phyloP scores from a whole-genome alignment of 805 yeast species.

The Yarrowia divulgata region DNA sequence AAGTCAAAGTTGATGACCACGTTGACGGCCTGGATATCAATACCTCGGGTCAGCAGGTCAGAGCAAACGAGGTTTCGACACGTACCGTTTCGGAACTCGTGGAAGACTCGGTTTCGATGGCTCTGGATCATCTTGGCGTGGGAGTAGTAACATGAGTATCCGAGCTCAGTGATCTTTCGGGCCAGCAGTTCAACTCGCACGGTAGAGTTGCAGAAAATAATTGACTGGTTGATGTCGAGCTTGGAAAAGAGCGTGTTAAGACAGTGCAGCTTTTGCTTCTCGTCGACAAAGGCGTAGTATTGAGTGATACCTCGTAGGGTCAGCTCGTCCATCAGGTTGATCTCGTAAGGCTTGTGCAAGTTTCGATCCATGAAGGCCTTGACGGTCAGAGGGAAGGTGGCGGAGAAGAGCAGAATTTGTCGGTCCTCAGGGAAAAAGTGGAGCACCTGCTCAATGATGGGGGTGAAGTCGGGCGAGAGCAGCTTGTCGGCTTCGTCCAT shows the following conservation, averaged over 20 bases:
- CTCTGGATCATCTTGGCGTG: conserved; percentile 98
- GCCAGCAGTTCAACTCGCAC: conserved; percentile 95
- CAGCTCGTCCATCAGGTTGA: conserved; percentile 96
- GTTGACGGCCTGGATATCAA: conserved; percentile 98
- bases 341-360: conserved; percentile 89
- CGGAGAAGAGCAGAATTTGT: conserved; percentile 89
- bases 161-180: conserved; percentile 93
- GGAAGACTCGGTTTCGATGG: conserved; percentile 97
- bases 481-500: conserved; percentile 99
- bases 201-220: conserved; percentile 96
- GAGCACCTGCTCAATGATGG: conserved; percentile 85
- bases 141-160: conserved; percentile 94
- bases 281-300: conserved; percentile 98
- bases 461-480: conserved; percentile 87
- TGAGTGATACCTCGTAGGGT: conserved; percentile 96
- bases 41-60: conserved; percentile 95
- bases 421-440: conserved; percentile 77
- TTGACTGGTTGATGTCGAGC: conserved; percentile 93
- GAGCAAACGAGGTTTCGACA: conserved; percentile 97
- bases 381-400: conserved; percentile 95
- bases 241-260: conserved; percentile 93
- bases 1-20: conserved; percentile 98
- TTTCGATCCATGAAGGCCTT: conserved; percentile 91
- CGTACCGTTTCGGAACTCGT: conserved; percentile 97
- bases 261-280: conserved; percentile 93